Percentiles rank a stretch among this genome's conserved stretches.
Conservation (phyloP, 164 flowering plant genomes). For the Umbilicus rupestris region DNA sequence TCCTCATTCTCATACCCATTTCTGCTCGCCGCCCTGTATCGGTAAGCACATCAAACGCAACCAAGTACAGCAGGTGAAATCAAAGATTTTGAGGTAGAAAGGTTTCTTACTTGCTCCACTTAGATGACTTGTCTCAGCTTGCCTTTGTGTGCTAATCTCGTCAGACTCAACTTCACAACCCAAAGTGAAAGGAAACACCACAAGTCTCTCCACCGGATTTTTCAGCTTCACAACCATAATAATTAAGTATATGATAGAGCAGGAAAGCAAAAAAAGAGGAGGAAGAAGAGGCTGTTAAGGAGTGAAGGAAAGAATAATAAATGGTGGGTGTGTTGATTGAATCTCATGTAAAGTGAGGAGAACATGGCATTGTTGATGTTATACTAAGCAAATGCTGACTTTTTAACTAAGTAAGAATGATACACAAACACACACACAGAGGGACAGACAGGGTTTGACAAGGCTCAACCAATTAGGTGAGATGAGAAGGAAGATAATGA, state of each 20-base stretch:
- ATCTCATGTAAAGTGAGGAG: neutral
- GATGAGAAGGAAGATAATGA: slow-evolving; percentile 12
- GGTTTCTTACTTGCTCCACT: neutral
- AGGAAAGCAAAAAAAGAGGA: too few species aligned
- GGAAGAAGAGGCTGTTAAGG: neutral
- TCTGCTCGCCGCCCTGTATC: slow-evolving; percentile 13
- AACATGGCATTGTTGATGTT: neutral
- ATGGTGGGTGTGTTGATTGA: slow-evolving; percentile 15
- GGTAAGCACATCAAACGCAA: too few species aligned
- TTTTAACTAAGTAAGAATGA: slow-evolving; percentile 29
- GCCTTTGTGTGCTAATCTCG: slow-evolving; percentile 37
- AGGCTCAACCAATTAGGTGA: slow-evolving; percentile 22
- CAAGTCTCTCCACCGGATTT: slow-evolving; percentile 40
- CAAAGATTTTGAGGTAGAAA: neutral
- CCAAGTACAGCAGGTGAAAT: too few species aligned
- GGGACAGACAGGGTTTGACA: slow-evolving; percentile 4
- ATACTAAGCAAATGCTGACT: slow-evolving; percentile 17
- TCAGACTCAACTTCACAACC: slow-evolving; percentile 48
- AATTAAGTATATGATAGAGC: slow-evolving; percentile 1
- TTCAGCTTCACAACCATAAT: slow-evolving; percentile 18
- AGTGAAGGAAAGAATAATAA: neutral
- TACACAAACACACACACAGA: slow-evolving; percentile 11
- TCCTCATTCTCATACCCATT: slow-evolving; percentile 10
- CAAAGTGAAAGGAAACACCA: slow-evolving; percentile 47
- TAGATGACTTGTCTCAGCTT: neutral